phyloP scores from a whole-genome alignment of 805 yeast genomes.

The Ogataea paradorogensis region DNA sequence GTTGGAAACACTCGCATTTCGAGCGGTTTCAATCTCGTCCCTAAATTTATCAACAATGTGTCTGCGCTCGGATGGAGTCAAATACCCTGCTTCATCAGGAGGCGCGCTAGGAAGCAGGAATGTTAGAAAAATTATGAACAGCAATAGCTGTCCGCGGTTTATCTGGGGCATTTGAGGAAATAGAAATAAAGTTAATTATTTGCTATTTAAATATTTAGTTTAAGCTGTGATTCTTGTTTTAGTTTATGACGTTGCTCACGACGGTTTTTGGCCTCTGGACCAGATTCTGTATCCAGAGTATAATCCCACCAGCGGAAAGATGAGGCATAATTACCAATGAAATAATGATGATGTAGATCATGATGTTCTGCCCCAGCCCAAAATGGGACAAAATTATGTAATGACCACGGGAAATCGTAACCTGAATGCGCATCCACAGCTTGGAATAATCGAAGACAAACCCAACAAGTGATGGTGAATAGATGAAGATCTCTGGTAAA shows the following conservation, averaged over 20 bases:
- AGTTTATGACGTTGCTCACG: slow-evolving; percentile 44
- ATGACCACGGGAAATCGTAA: slow-evolving; percentile 60
- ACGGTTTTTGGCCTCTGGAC: slow-evolving; percentile 47
- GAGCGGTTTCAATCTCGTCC: slow-evolving; percentile 32
- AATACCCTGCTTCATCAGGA: slow-evolving; percentile 28
- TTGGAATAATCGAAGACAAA: slow-evolving; percentile 50
- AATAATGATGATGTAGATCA: slow-evolving; percentile 58
- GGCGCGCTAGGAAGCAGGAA: slow-evolving; percentile 43
- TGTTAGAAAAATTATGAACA: slow-evolving; percentile 37
- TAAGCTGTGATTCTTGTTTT: slow-evolving; percentile 37
- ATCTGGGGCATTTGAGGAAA: slow-evolving; percentile 16
- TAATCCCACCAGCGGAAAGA: slow-evolving; percentile 60
- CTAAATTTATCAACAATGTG: slow-evolving; percentile 36
- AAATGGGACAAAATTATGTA: slow-evolving; percentile 53
- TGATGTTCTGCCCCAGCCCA: slow-evolving; percentile 69
- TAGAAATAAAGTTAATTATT: not conserved
- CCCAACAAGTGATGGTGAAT: slow-evolving; percentile 54
- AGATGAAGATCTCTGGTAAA: slow-evolving; percentile 47
- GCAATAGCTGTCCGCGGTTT: slow-evolving; percentile 30
- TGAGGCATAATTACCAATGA: slow-evolving; percentile 57
- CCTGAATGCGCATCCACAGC: slow-evolving; percentile 64
- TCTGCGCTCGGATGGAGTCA: slow-evolving; percentile 23
- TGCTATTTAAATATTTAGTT: slow-evolving; percentile 3
- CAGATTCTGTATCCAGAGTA: slow-evolving; percentile 52
- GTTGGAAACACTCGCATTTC: slow-evolving; percentile 36